Base-by-base conservation (phyloP, 2,329 filamentous ascomycete species). In the Beauveria pseudobassiana region DNA sequence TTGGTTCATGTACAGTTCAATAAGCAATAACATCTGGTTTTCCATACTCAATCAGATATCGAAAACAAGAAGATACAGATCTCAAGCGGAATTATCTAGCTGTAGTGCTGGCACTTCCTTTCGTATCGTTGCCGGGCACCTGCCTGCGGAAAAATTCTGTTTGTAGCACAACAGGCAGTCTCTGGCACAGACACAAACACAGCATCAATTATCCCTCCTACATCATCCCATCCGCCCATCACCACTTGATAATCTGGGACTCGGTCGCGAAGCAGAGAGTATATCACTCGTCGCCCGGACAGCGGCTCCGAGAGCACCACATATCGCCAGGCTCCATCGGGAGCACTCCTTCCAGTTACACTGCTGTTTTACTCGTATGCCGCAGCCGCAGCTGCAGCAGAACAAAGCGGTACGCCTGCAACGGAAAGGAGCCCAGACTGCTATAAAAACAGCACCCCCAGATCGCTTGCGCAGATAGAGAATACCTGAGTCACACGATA, bases 281-380 rank as follows among this genome's bases (percentile, higher is more conserved):
- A 14, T n/a, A 28, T 10, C 24, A 51, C 24, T 26, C 12, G 24
- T 59, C 48, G 22, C 24, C 38, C 24, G 18, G 46, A 50, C 56
- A 51, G 56, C 55, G 12, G 46, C 16, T 45, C 7, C 20, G 26
- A 30, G 55, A 49, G 30, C 38, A 42, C 45, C 9, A 24, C 24
- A 51, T 38, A 59, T 10, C 46, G 30, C 20, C 45, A 49, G 45
- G 55, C 24, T 51, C 46, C 22, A 43, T 42, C 34, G 10, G 30
- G 56, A 58, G 46, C 46, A 50, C 56, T 42, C 56, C 56, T 59
- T 59, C 56, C 56, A 59, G 34, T 51, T 59, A 51, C 56, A 51
- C 54, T 46, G 24, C 38, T 22, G 56, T 42, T 40, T 30, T 51
- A 38, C 52, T 30, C 46, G 14, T 38, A 51, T 59, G 46, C 38